Base-by-base conservation (phyloP, 108 stramenopile genomes). In the Cyclotella kingstonii region DNA sequence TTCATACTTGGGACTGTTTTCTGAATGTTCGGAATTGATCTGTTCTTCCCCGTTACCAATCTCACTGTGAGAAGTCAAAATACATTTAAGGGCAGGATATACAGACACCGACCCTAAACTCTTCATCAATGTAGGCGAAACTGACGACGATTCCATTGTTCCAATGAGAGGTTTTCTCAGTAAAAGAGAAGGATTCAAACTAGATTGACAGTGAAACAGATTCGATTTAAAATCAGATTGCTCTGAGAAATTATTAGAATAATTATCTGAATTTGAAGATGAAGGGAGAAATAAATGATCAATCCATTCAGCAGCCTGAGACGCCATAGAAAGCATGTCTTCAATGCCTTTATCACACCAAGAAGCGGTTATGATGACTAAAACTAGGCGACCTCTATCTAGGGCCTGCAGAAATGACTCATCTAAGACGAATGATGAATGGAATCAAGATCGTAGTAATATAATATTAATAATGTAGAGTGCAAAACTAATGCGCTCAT, bases 1-100 rank as follows among this genome's bases (percentile, higher is more conserved):
- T 12, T 35, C 30, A 50, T 57, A 19, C n/a, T n/a, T n/a, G 48
- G 2, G 26, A 11, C 17, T 17, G 26, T 40, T 33, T 23, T 10
- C 59, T 15, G 19, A 29, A 22, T 63, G 50, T 39, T 40, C 36
- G 48, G n/a, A 15, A 28, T 59, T 26, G 2, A 31, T 1, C 2
- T 33, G 45, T 11, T 44, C 41, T 28, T 68, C 67, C 31, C 52
- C 39, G 15, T 50, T 23, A 21, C 1, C 21, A 21, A 1, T 23
- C 15, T 40, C 38, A 27, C 40, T 45, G 1, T 58, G 57, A 38
- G 42, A 49, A 12, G 64, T 66, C 52, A 70, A 54, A 14, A 74
- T 46, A 40, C 59, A 74, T 55, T 74, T 74, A 2, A 74, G 26
- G 6, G 63, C 51, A 27, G 73, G 73, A 34, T 74, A 74, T 22